Evolutionary conservation across 805 yeast species (phyloP).

Genomic region (Starmerella sirachaensis): DNA sequence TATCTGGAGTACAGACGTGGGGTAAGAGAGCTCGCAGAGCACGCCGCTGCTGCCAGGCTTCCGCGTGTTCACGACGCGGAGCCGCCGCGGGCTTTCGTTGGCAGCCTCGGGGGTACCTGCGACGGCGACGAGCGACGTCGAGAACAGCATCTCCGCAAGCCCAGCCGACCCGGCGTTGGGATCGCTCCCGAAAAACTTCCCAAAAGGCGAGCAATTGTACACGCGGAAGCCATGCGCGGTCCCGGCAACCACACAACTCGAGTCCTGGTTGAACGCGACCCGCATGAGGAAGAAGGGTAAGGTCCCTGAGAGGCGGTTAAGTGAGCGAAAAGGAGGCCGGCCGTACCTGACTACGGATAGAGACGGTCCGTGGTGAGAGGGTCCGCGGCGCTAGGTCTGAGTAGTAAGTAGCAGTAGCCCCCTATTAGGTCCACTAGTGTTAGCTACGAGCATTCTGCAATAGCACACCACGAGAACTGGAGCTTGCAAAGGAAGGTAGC

Average conservation of each 20-base stretch:
- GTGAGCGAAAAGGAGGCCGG: too few relatives aligned
- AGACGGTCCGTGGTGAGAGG: too few relatives aligned
- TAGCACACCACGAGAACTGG: too few relatives aligned
- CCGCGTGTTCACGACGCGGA: slow-evolving; percentile 74
- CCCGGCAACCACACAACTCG: slow-evolving; percentile 67
- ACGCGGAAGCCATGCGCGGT: slow-evolving; percentile 54
- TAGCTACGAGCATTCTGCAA: too few relatives aligned
- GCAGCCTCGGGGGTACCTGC: slow-evolving; percentile 60
- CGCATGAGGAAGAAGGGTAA: too few relatives aligned
- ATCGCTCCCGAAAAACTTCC: slow-evolving; percentile 45
- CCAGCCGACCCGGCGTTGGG: slow-evolving; percentile 31
- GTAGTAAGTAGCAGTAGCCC: too few relatives aligned
- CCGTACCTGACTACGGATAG: too few relatives aligned
- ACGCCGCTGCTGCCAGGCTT: slow-evolving; percentile 34
- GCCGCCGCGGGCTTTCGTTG: slow-evolving; percentile 56
- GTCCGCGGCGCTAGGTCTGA: too few relatives aligned
- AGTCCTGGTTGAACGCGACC: slow-evolving; percentile 70
- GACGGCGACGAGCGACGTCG: slow-evolving; percentile 74
- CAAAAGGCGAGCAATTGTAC: slow-evolving; percentile 81
- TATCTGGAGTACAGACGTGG: slow-evolving; percentile 58
- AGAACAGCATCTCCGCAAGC: slow-evolving; percentile 78
- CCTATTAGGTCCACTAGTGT: too few relatives aligned
- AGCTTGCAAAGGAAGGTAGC: too few relatives aligned
- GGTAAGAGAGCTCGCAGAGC: slow-evolving; percentile 82
- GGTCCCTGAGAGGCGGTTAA: too few relatives aligned